phyloP scores from a whole-genome alignment of 306 rosid species.

The Comarum palustre region DNA sequence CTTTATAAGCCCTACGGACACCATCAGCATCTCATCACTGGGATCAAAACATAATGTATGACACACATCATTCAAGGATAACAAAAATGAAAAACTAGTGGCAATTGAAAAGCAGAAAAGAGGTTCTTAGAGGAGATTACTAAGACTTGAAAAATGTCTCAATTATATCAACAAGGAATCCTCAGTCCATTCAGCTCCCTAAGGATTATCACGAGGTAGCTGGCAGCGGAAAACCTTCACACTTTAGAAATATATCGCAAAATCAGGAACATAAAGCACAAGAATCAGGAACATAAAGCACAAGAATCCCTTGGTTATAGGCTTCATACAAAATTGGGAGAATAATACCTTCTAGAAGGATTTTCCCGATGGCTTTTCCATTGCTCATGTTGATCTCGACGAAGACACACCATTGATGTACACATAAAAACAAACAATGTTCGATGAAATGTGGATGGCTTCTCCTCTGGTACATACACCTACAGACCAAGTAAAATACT shows the following conservation, averaged over 20 bases:
- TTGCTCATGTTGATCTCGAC: conserved; percentile 76
- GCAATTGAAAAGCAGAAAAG: neutral
- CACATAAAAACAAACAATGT: conserved; percentile 77
- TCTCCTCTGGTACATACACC: conserved; percentile 75
- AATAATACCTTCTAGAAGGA: conserved; percentile 60
- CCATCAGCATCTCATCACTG: neutral
- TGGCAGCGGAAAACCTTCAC: conserved; percentile 89
- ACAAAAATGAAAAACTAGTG: conserved; percentile 25
- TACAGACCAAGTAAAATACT: conserved; percentile 20
- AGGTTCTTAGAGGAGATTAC: neutral
- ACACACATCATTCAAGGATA: neutral
- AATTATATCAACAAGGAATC: conserved; percentile 1
- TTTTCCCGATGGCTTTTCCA: conserved; percentile 57
- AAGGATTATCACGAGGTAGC: conserved; percentile 56
- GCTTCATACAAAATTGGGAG: neutral
- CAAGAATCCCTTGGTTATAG: neutral
- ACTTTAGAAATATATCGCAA: conserved; percentile 35
- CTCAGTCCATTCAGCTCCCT: neutral
- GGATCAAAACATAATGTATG: neutral
- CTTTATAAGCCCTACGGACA: conserved; percentile 31
- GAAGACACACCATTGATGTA: conserved; percentile 78
- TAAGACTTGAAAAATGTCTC: neutral
- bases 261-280: conserved; percentile 23
- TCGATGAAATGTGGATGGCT: conserved; percentile 70
- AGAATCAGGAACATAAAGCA: conserved; percentile 16